A percentile compares a stretch with the other conserved stretches of the same genome.
These are phyloP conservation scores for Microbotryum violaceum DNA, from an alignment of 1,284 basidiomycete genomes.

Conservation along the genomic window DNA sequence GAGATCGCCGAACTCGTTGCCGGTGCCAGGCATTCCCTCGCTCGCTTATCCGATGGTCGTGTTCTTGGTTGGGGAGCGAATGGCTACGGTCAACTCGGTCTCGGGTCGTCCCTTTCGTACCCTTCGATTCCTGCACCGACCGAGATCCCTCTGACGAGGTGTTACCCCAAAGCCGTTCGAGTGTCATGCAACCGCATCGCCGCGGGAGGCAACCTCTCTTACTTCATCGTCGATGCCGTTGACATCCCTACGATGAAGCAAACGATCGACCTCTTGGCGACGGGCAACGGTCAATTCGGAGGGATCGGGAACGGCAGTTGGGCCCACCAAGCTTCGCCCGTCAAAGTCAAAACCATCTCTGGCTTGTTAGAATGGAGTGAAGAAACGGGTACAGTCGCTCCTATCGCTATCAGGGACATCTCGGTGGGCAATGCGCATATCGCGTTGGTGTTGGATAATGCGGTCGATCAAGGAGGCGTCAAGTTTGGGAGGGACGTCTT, in stretches of 20 bases:
- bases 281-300: conserved; percentile 77
- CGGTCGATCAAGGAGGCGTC: conserved; percentile 46
- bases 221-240: conserved; percentile 66
- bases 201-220: conserved; percentile 67
- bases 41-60: conserved; percentile 58
- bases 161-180: conserved; percentile 49
- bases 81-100: conserved; percentile 48
- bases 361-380: conserved; percentile 77
- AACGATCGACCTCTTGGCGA: conserved; percentile 37
- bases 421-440: conserved; percentile 62
- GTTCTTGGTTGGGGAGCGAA: conserved; percentile 89
- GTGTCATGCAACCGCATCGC: conserved; percentile 59
- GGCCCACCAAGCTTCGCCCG: conserved; percentile 64
- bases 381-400: conserved; percentile 51
- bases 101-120: conserved; percentile 61
- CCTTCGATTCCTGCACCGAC: conserved; percentile 74
- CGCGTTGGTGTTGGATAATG: conserved; percentile 59
- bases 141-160: conserved; percentile 65
- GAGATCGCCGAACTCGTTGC: conserved; percentile 62
- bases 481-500: conserved; percentile 50
- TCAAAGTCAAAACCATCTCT: conserved; percentile 70
- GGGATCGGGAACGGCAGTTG: conserved; percentile 75
- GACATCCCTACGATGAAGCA: not conserved
- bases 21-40: conserved; percentile 66
- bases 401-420: conserved; percentile 62